phyloP scores from a whole-genome alignment of 2,329 filamentous ascomycete species.

The Pseudogymnoascus sp. region DNA sequence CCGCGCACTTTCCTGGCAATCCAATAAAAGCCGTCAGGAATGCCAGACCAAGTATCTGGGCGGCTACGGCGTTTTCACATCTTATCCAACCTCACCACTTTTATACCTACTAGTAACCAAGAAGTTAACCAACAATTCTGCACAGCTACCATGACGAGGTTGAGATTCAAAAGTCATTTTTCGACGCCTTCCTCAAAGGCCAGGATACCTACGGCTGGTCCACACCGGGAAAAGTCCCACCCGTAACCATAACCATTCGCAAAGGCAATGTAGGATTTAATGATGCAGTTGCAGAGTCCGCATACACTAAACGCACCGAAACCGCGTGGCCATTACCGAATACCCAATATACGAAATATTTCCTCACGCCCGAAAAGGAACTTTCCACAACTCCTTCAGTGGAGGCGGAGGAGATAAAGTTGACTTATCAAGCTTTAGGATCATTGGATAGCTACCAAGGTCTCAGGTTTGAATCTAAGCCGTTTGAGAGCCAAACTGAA shows the following conservation, averaged over 20 bases:
- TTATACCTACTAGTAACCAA: not conserved
- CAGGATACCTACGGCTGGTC: constrained; percentile 57
- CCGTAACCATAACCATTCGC: constrained; percentile 52
- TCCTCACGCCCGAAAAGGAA: not conserved
- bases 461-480: not conserved
- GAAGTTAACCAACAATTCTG: not conserved
- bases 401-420: constrained; percentile 29
- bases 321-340: not conserved
- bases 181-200: constrained; percentile 63
- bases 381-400: not conserved
- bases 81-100: not conserved
- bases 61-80: not conserved
- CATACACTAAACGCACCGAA: not conserved
- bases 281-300: constrained; percentile 7
- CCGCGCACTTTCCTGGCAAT: not conserved
- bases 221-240: constrained; percentile 46
- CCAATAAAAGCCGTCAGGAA: not conserved
- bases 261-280: constrained; percentile 62
- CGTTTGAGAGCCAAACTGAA: not conserved
- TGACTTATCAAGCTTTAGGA: not conserved
- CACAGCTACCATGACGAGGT: not conserved
- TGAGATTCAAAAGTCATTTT: constrained; percentile 57
- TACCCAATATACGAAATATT: not conserved
- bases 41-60: not conserved
- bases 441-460: not conserved